phyloP scores from a whole-genome alignment of 78 protist genomes.

The Polysphondylium violaceum region DNA sequence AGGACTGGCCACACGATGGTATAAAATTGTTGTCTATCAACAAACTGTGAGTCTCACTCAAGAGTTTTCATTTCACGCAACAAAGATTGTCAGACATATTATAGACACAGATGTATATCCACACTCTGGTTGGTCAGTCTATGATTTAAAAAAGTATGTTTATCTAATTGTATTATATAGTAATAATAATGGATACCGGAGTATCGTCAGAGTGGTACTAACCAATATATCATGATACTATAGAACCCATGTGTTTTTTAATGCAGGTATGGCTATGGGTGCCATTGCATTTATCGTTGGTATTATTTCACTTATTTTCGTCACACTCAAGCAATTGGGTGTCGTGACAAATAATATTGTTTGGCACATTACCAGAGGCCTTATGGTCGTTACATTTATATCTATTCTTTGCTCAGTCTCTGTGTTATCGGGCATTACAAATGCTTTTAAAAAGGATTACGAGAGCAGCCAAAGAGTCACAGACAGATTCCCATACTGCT shows the following conservation, averaged over 20 bases:
- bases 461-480: neutral
- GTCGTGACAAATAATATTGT: neutral
- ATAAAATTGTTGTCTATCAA: neutral
- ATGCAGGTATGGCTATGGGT: conserved; percentile 4
- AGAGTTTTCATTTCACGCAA: neutral
- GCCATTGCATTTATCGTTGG: conserved; percentile 28
- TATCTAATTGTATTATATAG: no score
- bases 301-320: neutral
- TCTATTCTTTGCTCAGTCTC: neutral
- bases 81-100: conserved; percentile 9
- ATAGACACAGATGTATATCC: neutral
- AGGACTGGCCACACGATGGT: conserved; percentile 21
- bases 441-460: neutral
- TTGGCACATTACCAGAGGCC: neutral
- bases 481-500: neutral
- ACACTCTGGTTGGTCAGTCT: neutral
- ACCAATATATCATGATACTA: no score
- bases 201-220: no score
- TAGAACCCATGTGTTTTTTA: neutral
- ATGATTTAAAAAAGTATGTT: neutral
- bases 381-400: neutral
- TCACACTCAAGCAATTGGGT: neutral
- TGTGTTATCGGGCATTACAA: neutral
- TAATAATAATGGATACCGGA: no score
- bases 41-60: neutral